Evolutionary conservation across 1,284 basidiomycete genomes (phyloP).

Genomic region (Cryptococcus wingfieldii): DNA sequence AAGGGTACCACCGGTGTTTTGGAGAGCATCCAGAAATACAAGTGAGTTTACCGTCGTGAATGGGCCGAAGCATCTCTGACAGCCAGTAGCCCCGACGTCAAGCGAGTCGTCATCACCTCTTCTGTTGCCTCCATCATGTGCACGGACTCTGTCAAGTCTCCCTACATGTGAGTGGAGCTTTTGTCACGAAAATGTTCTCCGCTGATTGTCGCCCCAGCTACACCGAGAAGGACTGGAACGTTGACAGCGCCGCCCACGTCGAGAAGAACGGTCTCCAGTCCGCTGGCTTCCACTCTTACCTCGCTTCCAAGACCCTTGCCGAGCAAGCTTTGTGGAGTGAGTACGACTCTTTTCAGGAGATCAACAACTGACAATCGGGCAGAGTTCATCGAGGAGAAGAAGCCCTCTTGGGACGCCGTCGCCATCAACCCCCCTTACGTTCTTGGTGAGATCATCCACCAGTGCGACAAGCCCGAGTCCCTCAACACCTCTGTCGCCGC

Average conservation of each 20-base stretch:
- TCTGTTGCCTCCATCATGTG: slow-evolving; percentile 56
- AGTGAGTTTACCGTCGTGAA: slow-evolving; percentile 40
- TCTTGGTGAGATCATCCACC: slow-evolving; percentile 54
- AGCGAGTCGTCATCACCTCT: slow-evolving; percentile 65
- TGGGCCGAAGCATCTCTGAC: neutral
- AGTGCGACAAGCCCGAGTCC: slow-evolving; percentile 50
- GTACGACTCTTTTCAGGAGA: slow-evolving; percentile 9
- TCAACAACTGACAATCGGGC: slow-evolving; percentile 5
- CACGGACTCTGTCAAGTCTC: slow-evolving; percentile 13
- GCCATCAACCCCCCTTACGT: slow-evolving; percentile 57
- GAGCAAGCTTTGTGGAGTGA: slow-evolving; percentile 54
- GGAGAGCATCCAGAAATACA: slow-evolving; percentile 55
- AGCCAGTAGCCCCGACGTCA: slow-evolving; percentile 49
- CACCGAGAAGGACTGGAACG: slow-evolving; percentile 61
- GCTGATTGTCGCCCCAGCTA: slow-evolving; percentile 16
- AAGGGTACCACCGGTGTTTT: slow-evolving; percentile 61
- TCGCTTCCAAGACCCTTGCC: slow-evolving; percentile 60
- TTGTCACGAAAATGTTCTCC: neutral
- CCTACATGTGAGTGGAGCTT: neutral
- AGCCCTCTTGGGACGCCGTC: slow-evolving; percentile 57
- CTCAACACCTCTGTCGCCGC: slow-evolving; percentile 56
- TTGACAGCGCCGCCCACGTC: slow-evolving; percentile 54
- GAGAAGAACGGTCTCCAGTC: slow-evolving; percentile 59
- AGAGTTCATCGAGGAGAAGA: slow-evolving; percentile 58
- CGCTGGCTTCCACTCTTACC: slow-evolving; percentile 42